Evolutionary conservation across 768 basidiomycete genomes (phyloP).

Genomic region (Neoboletus brunneissimus): DNA sequence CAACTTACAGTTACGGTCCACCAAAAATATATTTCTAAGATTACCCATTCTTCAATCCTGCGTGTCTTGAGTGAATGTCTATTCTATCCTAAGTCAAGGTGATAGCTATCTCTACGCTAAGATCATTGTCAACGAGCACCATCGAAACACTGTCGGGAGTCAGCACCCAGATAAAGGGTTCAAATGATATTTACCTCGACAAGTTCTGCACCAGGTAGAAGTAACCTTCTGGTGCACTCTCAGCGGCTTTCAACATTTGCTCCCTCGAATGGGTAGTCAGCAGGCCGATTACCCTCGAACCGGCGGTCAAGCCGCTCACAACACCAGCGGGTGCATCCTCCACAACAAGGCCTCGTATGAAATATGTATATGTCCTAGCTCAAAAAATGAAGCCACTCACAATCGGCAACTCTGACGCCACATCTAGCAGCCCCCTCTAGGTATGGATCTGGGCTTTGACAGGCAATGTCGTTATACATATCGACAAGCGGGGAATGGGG

Average conservation of each 20-base stretch:
- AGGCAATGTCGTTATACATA: not conserved
- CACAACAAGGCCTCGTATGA: constrained; percentile 66
- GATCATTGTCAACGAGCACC: constrained; percentile 31
- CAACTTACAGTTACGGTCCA: not conserved
- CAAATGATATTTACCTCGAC: constrained; percentile 47
- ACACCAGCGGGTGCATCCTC: constrained; percentile 92
- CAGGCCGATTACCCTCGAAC: constrained; percentile 80
- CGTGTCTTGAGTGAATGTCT: not conserved
- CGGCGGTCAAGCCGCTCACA: constrained; percentile 73
- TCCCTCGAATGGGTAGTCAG: constrained; percentile 76
- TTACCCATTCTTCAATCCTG: not conserved
- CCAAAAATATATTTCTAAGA: constrained; percentile 4
- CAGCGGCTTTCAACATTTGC: constrained; percentile 59
- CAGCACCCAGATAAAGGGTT: not conserved
- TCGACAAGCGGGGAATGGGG: not conserved
- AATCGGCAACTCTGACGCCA: constrained; percentile 48
- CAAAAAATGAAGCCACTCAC: constrained; percentile 14
- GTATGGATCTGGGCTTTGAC: constrained; percentile 80
- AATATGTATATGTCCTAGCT: not conserved
- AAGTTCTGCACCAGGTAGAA: constrained; percentile 70
- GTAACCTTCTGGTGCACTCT: constrained; percentile 36
- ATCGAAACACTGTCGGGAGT: constrained; percentile 23
- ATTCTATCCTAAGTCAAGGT: constrained; percentile 4
- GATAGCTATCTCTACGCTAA: constrained; percentile 39
- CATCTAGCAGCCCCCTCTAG: constrained; percentile 76